Base-by-base conservation (phyloP, 768 basidiomycete genomes). In the Tylopilus cervinicoccineus region DNA sequence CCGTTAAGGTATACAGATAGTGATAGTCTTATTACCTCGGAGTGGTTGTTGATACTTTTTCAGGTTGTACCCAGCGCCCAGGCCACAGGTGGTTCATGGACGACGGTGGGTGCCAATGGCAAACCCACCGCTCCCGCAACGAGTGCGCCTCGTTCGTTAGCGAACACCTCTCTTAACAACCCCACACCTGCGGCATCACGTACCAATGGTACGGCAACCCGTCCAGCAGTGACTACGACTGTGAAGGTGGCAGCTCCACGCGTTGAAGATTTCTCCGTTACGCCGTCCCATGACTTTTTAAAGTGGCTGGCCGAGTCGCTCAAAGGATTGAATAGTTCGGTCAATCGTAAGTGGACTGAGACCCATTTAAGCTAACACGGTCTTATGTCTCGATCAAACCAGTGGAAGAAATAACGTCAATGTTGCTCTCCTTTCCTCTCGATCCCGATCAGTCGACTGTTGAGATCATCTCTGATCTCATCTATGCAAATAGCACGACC, bases 371-470 rank as follows among this genome's bases (percentile, higher is more conserved):
- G 22, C 38, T 48, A 32, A 36, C 45, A 38, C 31, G 32, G 34
- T 60, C 55, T 63, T 27, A 61, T 51, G 19, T 54, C 42, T 46
- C n/a, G 38, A 44, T 48, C 39, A 17, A 50, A 60, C 46, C 38
- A 96, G 94, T 95, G 45, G 96, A 98, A 65, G 96, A 98, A 57
- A 93, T 98, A 63, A 84, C 92, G 61, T 85, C 88, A 38, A 95
- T 98, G 92, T 73, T 99, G 20, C 78, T 99, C 22, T 84, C 88
- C 1, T 98, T 99, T 75, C 89, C 95, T 4, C 69, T 97, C 43
- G 93, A 98, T 55, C 89, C 87, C 17, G 89, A 88, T 58, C 72
- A 80, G 57, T 82, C 80, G 14, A 91, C 88, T 0, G 70, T 82
- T 37, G 96, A 99, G 69, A 85, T 96, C 63, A 98, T 99, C 55